Base-by-base conservation (phyloP, 169 alveolate species). In the Miamiensis avidus region DNA sequence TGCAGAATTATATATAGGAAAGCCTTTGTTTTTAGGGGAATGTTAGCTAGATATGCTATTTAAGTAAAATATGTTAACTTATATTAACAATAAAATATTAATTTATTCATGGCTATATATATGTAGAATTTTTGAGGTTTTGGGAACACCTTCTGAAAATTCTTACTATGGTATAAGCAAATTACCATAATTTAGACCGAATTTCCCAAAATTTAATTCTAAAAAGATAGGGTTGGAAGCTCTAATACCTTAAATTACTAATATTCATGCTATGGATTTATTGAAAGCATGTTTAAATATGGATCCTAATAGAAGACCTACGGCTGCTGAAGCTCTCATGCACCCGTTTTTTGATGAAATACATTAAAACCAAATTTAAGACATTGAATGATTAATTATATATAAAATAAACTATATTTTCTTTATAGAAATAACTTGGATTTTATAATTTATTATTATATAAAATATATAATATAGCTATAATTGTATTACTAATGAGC, bases 21-120 rank as follows among this genome's bases (percentile, higher is more conserved):
- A 76, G 31, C 94, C 95, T 28, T 82, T 92, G 0, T 91, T 94
- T 34, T 84, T 85, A 30, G 95, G 95, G 34, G 87, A 91, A 73
- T 77, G 91, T 65, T 79, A 85, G 49, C 82, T 90, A 31, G 94
- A 90, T 76, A 84, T 78, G 86, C 32, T 85, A 4, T 85, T 78
- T 78, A 34, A 78, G 78, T 49, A 49, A 49, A 11, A 49, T 11
- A 49, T 49, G 4, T 49, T 49, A 49, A 49, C 69, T 49, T 49
- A 49, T 49, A 11, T 49, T 49, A 49, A n/a, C n/a, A n/a, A n/a
- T n/a, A n/a, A n/a, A 11, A 49, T 49, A 49, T 49, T 49, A 49
- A 49, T 11, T 11, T 49, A 11, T 49, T 49, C 20, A 11, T 49
- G 20, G 20, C 4, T 49, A 11, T 49, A 89, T 74, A 83, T 91